phyloP scores from a whole-genome alignment of 2,329 filamentous ascomycete genomes.

The Fusarium abutilonis region DNA sequence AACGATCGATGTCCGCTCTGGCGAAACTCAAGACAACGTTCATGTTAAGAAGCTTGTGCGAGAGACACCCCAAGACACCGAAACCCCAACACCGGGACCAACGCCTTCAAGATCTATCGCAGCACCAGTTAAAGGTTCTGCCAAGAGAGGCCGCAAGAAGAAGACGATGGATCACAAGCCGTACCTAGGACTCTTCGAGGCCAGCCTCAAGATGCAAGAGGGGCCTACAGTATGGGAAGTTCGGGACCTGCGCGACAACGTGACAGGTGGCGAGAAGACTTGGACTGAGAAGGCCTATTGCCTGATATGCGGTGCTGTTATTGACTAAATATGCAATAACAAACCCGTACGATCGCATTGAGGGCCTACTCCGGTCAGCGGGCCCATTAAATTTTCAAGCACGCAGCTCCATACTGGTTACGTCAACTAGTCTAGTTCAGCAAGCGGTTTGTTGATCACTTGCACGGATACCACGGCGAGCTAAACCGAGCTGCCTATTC shows the following conservation, averaged over 20 bases:
- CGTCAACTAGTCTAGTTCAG: slow-evolving; percentile 2
- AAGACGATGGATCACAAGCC: slow-evolving; percentile 54
- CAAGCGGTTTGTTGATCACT: slow-evolving; percentile 5
- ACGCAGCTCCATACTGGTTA: slow-evolving; percentile 12
- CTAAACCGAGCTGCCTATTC: slow-evolving; percentile 5
- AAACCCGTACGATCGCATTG: neutral
- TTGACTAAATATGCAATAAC: slow-evolving; percentile 51
- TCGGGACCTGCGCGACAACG: slow-evolving; percentile 59
- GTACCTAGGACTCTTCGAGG: slow-evolving; percentile 64
- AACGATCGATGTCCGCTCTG: slow-evolving; percentile 63
- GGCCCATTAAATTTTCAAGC: slow-evolving; percentile 16
- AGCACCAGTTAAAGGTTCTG: slow-evolving; percentile 42
- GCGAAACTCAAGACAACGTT: slow-evolving; percentile 54
- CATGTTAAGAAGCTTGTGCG: slow-evolving; percentile 51
- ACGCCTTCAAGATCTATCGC: slow-evolving; percentile 40
- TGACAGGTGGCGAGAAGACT: slow-evolving; percentile 60
- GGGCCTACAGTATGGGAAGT: slow-evolving; percentile 63
- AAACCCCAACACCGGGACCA: slow-evolving; percentile 48
- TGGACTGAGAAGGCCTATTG: slow-evolving; percentile 64
- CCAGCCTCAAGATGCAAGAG: slow-evolving; percentile 58
- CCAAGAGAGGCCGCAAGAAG: slow-evolving; percentile 54
- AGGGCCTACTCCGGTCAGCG: slow-evolving; percentile 19
- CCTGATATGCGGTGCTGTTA: slow-evolving; percentile 59
- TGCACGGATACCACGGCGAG: slow-evolving; percentile 4
- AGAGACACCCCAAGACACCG: slow-evolving; percentile 46